A percentile compares a stretch with the other conserved stretches of the same genome.
Conservation (phyloP, 306 rosid species). For the Macrotyloma uniflorum region DNA sequence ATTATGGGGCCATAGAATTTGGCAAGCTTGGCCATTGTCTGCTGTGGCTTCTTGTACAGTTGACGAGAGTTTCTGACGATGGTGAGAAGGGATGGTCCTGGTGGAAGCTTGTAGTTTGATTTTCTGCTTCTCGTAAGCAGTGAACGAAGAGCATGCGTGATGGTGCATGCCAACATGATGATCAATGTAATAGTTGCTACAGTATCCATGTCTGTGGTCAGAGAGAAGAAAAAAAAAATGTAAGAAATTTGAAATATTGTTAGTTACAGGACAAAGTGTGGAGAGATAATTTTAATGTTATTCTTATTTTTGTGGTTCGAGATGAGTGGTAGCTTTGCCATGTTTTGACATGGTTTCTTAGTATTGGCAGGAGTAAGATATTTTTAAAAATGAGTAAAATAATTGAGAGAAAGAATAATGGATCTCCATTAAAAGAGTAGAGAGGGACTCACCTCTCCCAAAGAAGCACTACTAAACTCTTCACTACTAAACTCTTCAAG, state of each 20-base stretch:
- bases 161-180: neutral
- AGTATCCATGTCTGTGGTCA: neutral
- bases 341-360: neutral
- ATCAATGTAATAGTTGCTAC: neutral
- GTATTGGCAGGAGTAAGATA: too few species aligned
- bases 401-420: too few species aligned
- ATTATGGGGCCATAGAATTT: constrained; percentile 31
- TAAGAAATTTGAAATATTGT: neutral
- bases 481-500: too few species aligned
- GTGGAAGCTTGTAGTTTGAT: too few species aligned
- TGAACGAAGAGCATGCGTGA: neutral
- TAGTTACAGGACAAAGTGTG: neutral
- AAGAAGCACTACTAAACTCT: too few species aligned
- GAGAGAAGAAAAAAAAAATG: neutral
- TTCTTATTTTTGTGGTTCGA: neutral
- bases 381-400: too few species aligned
- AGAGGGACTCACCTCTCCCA: too few species aligned
- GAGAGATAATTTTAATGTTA: neutral
- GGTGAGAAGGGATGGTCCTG: constrained; percentile 17
- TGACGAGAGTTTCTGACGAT: neutral
- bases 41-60: constrained; percentile 36
- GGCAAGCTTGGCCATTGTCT: constrained; percentile 36
- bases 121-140: neutral
- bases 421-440: too few species aligned
- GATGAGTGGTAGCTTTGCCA: neutral